These are phyloP conservation scores for Saturnispora kantuleensis DNA, from an alignment of 805 yeast species.

Conservation along the genomic window DNA sequence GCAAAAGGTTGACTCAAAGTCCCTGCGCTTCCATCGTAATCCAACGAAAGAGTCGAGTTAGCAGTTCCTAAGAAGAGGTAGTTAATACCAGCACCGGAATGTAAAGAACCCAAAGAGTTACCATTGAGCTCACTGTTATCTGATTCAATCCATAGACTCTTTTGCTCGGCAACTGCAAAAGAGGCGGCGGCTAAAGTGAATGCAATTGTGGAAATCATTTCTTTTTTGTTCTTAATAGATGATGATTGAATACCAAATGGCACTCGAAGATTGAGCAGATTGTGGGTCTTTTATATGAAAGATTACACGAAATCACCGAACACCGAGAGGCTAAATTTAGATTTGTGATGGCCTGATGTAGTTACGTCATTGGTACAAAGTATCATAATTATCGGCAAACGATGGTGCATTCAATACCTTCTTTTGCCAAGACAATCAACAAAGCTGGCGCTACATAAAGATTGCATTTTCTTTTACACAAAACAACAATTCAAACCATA, in stretches of 20 bases:
- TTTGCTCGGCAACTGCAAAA: constrained; percentile 11
- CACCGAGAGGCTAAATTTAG: too few species aligned
- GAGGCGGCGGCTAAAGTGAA: constrained; percentile 9
- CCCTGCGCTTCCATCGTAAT: constrained; percentile 13
- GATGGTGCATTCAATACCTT: too few species aligned
- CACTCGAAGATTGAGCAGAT: not conserved
- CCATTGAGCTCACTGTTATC: constrained; percentile 23
- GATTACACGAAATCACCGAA: too few species aligned
- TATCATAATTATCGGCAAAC: too few species aligned
- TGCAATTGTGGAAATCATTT: constrained; percentile 8
- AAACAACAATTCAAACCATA: too few species aligned
- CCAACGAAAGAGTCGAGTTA: constrained; percentile 7
- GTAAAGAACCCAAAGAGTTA: constrained; percentile 24
- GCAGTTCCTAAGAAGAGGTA: constrained; percentile 26
- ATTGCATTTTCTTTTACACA: too few species aligned
- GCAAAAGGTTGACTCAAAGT: constrained; percentile 3
- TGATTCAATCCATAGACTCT: constrained; percentile 22
- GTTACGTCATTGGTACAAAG: too few species aligned
- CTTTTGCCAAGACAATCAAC: too few species aligned
- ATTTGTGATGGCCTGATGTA: too few species aligned
- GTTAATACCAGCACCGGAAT: constrained; percentile 42
- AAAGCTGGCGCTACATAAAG: too few species aligned
- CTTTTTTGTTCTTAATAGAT: not conserved
- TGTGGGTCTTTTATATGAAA: not conserved
- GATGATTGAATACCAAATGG: not conserved